Conservation (phyloP, 129 eudicot species). For the Dittrichia graveolens region DNA sequence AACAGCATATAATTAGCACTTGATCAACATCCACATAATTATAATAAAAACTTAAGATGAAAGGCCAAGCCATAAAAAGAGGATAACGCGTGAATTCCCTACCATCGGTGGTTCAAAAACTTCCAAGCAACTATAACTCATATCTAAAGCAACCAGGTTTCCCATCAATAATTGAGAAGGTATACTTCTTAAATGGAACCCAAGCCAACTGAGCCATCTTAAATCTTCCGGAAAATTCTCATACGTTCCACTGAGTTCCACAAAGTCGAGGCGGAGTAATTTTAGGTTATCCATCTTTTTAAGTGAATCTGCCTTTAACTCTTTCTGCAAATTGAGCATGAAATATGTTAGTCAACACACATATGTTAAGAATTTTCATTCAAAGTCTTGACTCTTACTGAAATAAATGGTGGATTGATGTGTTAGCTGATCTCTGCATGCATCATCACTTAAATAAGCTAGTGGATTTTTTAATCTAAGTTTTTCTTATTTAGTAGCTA, state of each 20-base stretch:
- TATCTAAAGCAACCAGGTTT: slow-evolving; percentile 25
- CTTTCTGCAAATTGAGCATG: not conserved
- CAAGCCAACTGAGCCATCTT: slow-evolving; percentile 27
- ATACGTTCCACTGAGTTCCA: not conserved
- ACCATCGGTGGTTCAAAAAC: slow-evolving; percentile 13
- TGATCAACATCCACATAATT: not conserved
- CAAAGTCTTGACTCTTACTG: no score
- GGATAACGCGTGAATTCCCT: not conserved
- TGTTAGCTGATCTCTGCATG: no score
- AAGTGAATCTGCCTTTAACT: slow-evolving; percentile 14
- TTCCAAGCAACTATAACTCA: slow-evolving; percentile 28
- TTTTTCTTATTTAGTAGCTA: no score
- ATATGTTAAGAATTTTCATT: not conserved
- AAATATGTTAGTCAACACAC: not conserved
- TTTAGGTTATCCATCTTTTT: slow-evolving; percentile 19
- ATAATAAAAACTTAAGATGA: not conserved
- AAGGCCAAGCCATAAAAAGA: not conserved
- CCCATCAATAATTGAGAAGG: slow-evolving; percentile 12
- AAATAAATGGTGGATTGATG: no score
- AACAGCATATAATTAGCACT: not conserved
- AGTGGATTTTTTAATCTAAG: no score
- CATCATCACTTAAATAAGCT: no score
- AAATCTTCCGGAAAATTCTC: slow-evolving; percentile 16
- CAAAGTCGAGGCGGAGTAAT: slow-evolving; percentile 18
- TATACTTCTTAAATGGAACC: not conserved